These are phyloP conservation scores for Panaeolus papilionaceus DNA, from an alignment of 768 basidiomycete species.

Conservation along the genomic window DNA sequence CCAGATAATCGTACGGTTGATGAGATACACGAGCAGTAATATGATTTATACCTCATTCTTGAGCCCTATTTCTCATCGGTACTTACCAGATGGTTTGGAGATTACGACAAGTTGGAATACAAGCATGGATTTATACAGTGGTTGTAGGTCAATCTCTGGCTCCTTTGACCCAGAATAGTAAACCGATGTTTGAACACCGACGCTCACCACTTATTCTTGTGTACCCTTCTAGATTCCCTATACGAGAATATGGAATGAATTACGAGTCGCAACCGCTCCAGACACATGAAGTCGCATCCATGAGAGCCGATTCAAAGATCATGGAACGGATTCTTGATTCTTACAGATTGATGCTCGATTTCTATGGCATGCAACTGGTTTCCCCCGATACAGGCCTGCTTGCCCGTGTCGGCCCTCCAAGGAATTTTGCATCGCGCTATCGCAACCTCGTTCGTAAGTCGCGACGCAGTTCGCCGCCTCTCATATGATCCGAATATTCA, in stretches of 20 bases:
- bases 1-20: slow-evolving; percentile 69
- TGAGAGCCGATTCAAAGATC: slow-evolving; percentile 56
- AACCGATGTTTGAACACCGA: slow-evolving; percentile 8
- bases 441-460: slow-evolving; percentile 70
- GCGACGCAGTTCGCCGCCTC: slow-evolving; percentile 9
- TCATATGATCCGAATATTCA: slow-evolving; percentile 26
- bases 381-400: slow-evolving; percentile 64
- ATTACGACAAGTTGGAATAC: slow-evolving; percentile 66
- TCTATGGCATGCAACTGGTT: slow-evolving; percentile 77
- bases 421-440: slow-evolving; percentile 61
- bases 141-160: slow-evolving; percentile 54
- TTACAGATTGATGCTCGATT: slow-evolving; percentile 79
- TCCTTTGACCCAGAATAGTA: slow-evolving; percentile 12
- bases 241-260: slow-evolving; percentile 79
- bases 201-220: slow-evolving; percentile 9
- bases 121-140: slow-evolving; percentile 83
- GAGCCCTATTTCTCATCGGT: slow-evolving; percentile 37
- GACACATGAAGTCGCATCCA: slow-evolving; percentile 62
- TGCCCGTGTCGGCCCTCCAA: slow-evolving; percentile 53
- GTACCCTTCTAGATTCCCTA: slow-evolving; percentile 60
- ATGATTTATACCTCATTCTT: slow-evolving; percentile 3
- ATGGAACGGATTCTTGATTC: slow-evolving; percentile 60
- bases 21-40: slow-evolving; percentile 64
- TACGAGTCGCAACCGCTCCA: slow-evolving; percentile 69
- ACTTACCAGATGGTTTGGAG: slow-evolving; percentile 62